Conservation (phyloP, 129 eudicot species). For the Deinandra increscens region DNA sequence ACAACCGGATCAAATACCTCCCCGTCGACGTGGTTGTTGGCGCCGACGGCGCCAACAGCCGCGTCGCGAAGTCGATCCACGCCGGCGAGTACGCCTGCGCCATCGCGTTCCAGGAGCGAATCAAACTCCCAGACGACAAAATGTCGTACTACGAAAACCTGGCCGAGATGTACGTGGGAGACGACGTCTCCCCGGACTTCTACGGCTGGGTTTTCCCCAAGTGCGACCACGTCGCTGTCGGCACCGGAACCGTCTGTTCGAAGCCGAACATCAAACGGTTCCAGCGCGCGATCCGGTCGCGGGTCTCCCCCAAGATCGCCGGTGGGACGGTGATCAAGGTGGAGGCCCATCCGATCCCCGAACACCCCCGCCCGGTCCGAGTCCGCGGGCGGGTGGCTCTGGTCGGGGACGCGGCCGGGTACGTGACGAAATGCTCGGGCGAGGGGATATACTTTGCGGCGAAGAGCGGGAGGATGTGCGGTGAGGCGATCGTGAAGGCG, state of each 20-base stretch:
- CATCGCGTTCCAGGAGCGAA: slow-evolving; percentile 84
- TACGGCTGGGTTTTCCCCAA: slow-evolving; percentile 97
- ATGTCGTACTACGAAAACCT: slow-evolving; percentile 76
- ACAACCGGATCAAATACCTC: slow-evolving; percentile 41
- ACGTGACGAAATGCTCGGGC: slow-evolving; percentile 91
- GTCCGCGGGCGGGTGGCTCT: slow-evolving; percentile 74
- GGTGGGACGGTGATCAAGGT: slow-evolving; percentile 89
- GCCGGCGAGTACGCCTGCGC: slow-evolving; percentile 95
- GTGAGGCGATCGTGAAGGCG: slow-evolving; percentile 87
- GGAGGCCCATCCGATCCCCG: slow-evolving; percentile 96
- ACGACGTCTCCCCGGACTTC: slow-evolving; percentile 93
- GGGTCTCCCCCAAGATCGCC: slow-evolving; percentile 66
- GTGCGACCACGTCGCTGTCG: slow-evolving; percentile 93
- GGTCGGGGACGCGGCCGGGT: slow-evolving; percentile 94
- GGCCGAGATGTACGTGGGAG: slow-evolving; percentile 92
- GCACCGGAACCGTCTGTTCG: slow-evolving; percentile 85
- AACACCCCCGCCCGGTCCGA: slow-evolving; percentile 84
- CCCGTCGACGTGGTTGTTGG: slow-evolving; percentile 87
- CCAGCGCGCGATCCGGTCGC: slow-evolving; percentile 61
- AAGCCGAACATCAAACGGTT: slow-evolving; percentile 67
- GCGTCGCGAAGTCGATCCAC: slow-evolving; percentile 69
- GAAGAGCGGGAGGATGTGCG: slow-evolving; percentile 93
- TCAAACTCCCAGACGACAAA: slow-evolving; percentile 72
- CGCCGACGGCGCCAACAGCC: slow-evolving; percentile 96
- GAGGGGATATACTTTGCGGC: slow-evolving; percentile 97